Base-by-base conservation (phyloP, 208 protist species). In the Acanthamoeba divionensis region DNA sequence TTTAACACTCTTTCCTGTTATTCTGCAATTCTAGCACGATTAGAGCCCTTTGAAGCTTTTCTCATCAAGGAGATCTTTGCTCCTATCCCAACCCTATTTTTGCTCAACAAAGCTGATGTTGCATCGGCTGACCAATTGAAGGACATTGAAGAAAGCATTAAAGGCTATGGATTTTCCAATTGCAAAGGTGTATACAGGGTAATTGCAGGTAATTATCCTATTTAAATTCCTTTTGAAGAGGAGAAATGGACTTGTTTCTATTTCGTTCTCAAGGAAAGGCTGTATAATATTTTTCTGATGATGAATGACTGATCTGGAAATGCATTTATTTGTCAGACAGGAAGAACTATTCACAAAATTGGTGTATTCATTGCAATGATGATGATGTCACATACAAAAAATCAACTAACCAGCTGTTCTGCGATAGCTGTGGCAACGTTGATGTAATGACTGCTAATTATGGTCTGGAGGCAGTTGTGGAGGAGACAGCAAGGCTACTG, bases 31-130 rank as follows among this genome's bases (percentile, higher is more conserved):
- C n/a, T 45, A 79, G 69, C 69, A 29, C 69, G 69, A 41, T 57
- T 79, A 24, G 69, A 79, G 15, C 69, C 69, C 13, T 79, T 79
- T 48, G 69, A 79, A 54, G 41, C 41, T 48, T 31, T 3, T 24
- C 69, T 79, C 69, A 54, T 79, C 69, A 50, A 54, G 41, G 69
- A 79, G 69, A 54, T 79, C 31, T 79, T 79, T 38, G 69, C 69
- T 48, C 69, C 69, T 24, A 54, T 54, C 69, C 69, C 69, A 33
- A 79, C 69, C 44, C 55, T 79, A 48, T 55, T 79, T 26, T 57
- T 79, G 29, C 36, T 79, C 5, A 79, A 79, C 41, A 79, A 79
- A 48, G 69, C 69, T 18, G 69, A 80, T 33, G 57, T 80, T 18
- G 69, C 69, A n/a, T 80, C 69, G 18, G 69, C 69, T 2, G 69